A percentile compares a stretch with the other conserved stretches of the same genome.
Evolutionary conservation across 2,329 filamentous ascomycete species (phyloP).

Genomic region (Teratosphaeriaceae sp.): DNA sequence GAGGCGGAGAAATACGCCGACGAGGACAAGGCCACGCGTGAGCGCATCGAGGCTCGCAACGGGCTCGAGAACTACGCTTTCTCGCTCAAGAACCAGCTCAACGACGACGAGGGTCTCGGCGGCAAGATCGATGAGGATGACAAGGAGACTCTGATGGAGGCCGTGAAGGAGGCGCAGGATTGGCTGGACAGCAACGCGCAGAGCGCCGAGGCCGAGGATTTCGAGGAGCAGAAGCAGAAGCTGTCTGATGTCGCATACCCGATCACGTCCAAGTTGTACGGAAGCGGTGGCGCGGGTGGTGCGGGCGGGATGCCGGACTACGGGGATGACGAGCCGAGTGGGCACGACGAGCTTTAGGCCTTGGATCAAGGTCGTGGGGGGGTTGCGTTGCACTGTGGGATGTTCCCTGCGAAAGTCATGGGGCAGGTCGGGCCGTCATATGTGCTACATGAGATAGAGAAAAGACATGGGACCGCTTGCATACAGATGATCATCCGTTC

Average conservation of each 20-base stretch:
- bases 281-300: conserved; percentile 42
- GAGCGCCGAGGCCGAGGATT: conserved; percentile 83
- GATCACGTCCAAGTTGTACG: conserved; percentile 97
- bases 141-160: conserved; percentile 92
- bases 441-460: too few species aligned
- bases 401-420: too few species aligned
- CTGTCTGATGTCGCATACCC: conserved; percentile 93
- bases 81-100: conserved; percentile 98
- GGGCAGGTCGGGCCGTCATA: too few species aligned
- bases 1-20: conserved; percentile 99
- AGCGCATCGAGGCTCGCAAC: conserved; percentile 95
- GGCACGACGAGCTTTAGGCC: conserved; percentile 44
- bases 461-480: too few species aligned
- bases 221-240: conserved; percentile 99
- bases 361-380: not conserved
- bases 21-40: conserved; percentile 96
- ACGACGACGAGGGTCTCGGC: conserved; percentile 92
- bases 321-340: conserved; percentile 57
- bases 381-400: not conserved
- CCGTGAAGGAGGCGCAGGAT: conserved; percentile 92
- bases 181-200: conserved; percentile 95
- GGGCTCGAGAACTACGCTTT: conserved; percentile 98
- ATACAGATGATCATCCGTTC: too few species aligned
- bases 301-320: conserved; percentile 52
- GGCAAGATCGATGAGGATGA: conserved; percentile 98